Percentiles rank a stretch among this genome's conserved stretches.
Conservation (phyloP, 371 early-diverging fungal species). For the Coemansia sp. region DNA sequence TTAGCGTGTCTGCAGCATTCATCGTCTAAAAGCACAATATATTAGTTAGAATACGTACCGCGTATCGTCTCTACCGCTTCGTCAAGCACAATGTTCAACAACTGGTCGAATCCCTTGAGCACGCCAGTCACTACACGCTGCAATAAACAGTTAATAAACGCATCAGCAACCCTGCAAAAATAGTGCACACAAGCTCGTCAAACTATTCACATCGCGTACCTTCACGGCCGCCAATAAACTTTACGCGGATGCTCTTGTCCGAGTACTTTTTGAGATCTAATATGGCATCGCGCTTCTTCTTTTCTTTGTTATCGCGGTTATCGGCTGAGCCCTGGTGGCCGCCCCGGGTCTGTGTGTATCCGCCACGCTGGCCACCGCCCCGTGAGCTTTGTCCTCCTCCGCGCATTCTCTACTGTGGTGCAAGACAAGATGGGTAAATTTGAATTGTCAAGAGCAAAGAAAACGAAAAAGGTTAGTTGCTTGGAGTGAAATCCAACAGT, state of each 20-base stretch:
- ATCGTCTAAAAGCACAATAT: not conserved
- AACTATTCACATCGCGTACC: conserved; percentile 56
- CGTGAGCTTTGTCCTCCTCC: conserved; percentile 33
- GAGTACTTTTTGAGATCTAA: conserved; percentile 89
- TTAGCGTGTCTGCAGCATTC: not conserved
- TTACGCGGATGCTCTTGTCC: conserved; percentile 87
- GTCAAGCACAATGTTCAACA: conserved; percentile 92
- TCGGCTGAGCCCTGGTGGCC: conserved; percentile 57
- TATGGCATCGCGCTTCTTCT: conserved; percentile 83
- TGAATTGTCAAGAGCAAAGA: not conserved
- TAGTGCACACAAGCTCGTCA: not conserved
- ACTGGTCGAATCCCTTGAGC: conserved; percentile 90
- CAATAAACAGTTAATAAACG: not conserved
- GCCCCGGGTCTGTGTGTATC: conserved; percentile 44
- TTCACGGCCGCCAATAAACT: conserved; percentile 94
- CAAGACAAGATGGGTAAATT: not conserved
- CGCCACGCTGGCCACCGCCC: conserved; percentile 56
- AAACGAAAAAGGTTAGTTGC: not conserved
- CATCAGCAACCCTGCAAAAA: not conserved
- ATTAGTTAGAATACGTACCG: conserved; percentile 53
- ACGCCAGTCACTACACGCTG: conserved; percentile 74
- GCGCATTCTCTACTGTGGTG: conserved; percentile 29
- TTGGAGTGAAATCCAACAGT: not conserved
- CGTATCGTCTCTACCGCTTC: conserved; percentile 78
- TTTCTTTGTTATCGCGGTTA: conserved; percentile 55